Conservation (phyloP, 192 early-diverging fungal genomes). For the Radiomyces spectabilis region DNA sequence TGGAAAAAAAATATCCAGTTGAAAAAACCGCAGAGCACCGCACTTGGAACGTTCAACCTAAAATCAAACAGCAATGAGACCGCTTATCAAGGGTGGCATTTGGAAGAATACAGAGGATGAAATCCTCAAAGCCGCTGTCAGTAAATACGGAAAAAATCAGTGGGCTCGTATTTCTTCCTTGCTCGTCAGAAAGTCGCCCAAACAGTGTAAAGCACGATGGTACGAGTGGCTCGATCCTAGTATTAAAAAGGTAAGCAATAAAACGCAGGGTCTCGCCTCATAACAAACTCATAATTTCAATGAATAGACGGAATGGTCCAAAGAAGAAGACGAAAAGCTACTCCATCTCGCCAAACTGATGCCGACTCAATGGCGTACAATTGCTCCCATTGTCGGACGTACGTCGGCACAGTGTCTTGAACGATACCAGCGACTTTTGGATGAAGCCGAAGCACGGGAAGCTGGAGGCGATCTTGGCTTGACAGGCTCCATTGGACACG, state of each 20-base stretch:
- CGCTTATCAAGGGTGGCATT: conserved; percentile 85
- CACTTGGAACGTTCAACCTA: no score
- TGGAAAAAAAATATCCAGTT: no score
- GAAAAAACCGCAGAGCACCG: no score
- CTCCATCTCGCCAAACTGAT: conserved; percentile 96
- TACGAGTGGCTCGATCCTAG: conserved; percentile 98
- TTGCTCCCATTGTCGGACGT: conserved; percentile 95
- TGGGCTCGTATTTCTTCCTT: conserved; percentile 98
- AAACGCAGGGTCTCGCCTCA: neutral
- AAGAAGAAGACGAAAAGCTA: conserved; percentile 97
- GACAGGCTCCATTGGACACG: conserved; percentile 52
- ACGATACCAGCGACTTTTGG: conserved; percentile 89
- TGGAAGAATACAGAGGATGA: conserved; percentile 99
- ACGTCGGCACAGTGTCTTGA: conserved; percentile 96
- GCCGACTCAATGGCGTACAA: conserved; percentile 99
- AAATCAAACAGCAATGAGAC: no score
- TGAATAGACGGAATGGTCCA: conserved; percentile 89
- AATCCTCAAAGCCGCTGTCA: conserved; percentile 93
- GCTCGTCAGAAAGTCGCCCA: conserved; percentile 89
- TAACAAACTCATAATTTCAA: neutral
- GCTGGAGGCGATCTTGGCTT: conserved; percentile 51
- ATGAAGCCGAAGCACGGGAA: conserved; percentile 90
- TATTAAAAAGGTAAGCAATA: conserved; percentile 75
- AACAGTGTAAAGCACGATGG: conserved; percentile 99
- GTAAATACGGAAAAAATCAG: conserved; percentile 99